Base-by-base conservation (phyloP, 1,284 basidiomycete species). In the Apiotrichum akiyoshidainum region DNA sequence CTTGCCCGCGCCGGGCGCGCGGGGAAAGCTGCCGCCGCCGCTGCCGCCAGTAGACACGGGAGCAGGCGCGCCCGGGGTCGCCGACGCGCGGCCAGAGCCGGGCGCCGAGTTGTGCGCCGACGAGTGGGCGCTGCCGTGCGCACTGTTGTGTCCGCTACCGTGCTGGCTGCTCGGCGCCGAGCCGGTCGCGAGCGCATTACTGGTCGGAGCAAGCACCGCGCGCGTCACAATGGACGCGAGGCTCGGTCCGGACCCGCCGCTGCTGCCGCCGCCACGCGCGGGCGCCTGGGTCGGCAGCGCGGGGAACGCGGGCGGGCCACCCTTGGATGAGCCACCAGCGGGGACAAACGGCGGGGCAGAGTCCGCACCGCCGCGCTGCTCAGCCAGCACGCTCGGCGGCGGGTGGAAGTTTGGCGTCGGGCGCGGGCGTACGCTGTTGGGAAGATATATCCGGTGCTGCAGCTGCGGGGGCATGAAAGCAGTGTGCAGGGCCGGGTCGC, bases 391-490 rank as follows among this genome's bases (percentile, higher is more conserved):
- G 34, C 62, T 65, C 16, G 71, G 73, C 12, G 72, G 72, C 12
- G 72, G 73, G 58, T 74, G 72, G 64, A 73, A 74, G 51, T 68
- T 74, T 5, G 71, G 74, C 7, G 67, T 60, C 11, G 70, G 71
- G 41, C 73, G 65, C 10, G 74, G 72, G 37, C 72, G 69, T n/a
- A 70, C 67, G 17, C 67, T 54, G 58, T 60, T 69, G 11, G 74
- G 76, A 7, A 77, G 68, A 40, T 76, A 78, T 31, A 77, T 78
- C 5, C 77, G 65, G 61, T 78, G 77, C 65, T 78, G 77, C 14
- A 77, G 64, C 54, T 74, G 72, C 8, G 76, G 75, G 2, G 75
- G 76, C 60, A 76, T 72, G 33, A 78, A 64, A 0, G 76, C 72
- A 1, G 74, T 78, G 52, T 75, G 72, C 35, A 74, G 71, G 2